Conservation (phyloP, 805 yeast species). For the Candida bentonensis region DNA sequence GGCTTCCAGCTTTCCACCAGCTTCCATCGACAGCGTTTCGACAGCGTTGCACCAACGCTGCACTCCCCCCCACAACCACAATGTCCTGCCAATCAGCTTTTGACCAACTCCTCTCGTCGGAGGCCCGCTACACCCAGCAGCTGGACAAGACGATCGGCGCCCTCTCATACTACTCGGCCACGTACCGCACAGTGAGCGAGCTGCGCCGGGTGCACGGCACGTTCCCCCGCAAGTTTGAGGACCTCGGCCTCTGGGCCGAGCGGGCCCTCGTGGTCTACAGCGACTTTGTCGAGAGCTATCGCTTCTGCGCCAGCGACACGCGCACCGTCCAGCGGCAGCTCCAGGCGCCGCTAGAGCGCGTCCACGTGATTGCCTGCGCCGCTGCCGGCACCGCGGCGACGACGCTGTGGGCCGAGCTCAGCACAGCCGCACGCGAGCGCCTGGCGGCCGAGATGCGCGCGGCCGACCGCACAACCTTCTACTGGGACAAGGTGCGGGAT, state of each 20-base stretch:
- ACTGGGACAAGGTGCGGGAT: conserved; percentile 1
- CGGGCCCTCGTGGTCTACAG: background rate
- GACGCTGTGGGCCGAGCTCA: background rate
- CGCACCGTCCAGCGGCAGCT: background rate
- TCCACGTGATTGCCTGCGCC: background rate
- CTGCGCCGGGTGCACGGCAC: background rate
- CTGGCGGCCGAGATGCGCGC: background rate
- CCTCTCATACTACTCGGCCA: background rate
- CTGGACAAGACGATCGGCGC: background rate
- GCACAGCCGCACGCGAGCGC: background rate
- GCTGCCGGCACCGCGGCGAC: background rate
- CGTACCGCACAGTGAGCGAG: background rate
- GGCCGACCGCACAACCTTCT: background rate
- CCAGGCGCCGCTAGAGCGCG: background rate
- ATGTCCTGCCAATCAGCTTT: background rate
- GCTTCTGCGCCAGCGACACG: background rate
- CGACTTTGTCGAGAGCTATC: background rate
- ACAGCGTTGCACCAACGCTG: background rate
- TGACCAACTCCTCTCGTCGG: background rate
- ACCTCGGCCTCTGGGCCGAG: background rate
- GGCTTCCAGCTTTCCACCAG: too few relatives aligned
- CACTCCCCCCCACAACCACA: background rate
- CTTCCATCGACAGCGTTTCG: too few relatives aligned
- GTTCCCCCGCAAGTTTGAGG: background rate
- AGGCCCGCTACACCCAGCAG: background rate